Percentiles rank a stretch among this genome's conserved stretches.
phyloP scores from a whole-genome alignment of 2,329 filamentous ascomycete species.

The Cordyceps javanica region DNA sequence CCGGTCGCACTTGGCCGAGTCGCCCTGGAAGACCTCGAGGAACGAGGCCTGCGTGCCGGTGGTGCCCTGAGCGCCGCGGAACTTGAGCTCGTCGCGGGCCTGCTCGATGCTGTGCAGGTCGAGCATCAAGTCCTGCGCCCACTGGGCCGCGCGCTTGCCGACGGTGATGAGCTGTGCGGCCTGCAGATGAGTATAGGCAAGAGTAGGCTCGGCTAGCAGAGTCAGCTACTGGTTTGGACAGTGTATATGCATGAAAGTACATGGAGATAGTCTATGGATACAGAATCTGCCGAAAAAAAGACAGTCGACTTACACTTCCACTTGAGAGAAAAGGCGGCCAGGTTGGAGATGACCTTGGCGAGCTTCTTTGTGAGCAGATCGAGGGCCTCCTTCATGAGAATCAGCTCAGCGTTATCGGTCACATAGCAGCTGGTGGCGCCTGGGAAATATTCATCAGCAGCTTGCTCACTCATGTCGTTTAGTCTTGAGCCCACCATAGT shows the following conservation, averaged over 20 bases:
- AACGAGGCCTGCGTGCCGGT: slow-evolving; percentile 77
- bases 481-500: slow-evolving; percentile 56
- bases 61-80: slow-evolving; percentile 64
- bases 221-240: too few relatives aligned
- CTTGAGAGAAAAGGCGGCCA: slow-evolving; percentile 57
- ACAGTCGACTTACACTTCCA: slow-evolving; percentile 48
- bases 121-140: slow-evolving; percentile 59
- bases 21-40: slow-evolving; percentile 40
- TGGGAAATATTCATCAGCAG: neutral
- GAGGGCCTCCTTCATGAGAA: slow-evolving; percentile 58
- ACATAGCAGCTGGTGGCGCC: slow-evolving; percentile 44
- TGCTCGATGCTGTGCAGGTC: slow-evolving; percentile 69
- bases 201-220: slow-evolving; percentile 47
- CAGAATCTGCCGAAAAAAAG: too few relatives aligned
- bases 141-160: slow-evolving; percentile 63
- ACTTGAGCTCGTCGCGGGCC: slow-evolving; percentile 61
- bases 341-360: slow-evolving; percentile 28
- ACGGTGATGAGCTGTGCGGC: slow-evolving; percentile 58
- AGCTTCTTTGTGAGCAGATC: slow-evolving; percentile 78
- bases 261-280: neutral
- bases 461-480: neutral
- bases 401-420: slow-evolving; percentile 73
- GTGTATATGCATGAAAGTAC: neutral
- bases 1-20: slow-evolving; percentile 43
- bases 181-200: slow-evolving; percentile 73